A percentile compares a stretch with the other conserved stretches of the same genome.
phyloP scores from a whole-genome alignment of 176 grass and related monocot genomes.

The Dendrocalamus sinicus region DNA sequence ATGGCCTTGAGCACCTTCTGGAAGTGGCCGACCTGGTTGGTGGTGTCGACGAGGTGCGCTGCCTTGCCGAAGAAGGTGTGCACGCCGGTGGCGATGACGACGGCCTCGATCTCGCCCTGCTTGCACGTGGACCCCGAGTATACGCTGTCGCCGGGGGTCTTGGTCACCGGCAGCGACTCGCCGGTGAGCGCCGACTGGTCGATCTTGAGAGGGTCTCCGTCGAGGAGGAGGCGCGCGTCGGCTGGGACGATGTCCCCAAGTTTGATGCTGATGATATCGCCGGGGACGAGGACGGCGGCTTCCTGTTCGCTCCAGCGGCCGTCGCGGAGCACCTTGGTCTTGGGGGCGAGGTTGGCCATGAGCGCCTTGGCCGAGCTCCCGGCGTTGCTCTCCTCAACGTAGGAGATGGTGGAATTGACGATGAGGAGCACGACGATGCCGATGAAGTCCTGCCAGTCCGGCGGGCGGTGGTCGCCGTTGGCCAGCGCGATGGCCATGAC shows the following conservation, averaged over 20 bases:
- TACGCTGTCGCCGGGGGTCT: slow-evolving; percentile 61
- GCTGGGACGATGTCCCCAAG: slow-evolving; percentile 90
- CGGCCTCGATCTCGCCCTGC: slow-evolving; percentile 89
- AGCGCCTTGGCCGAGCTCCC: slow-evolving; percentile 88
- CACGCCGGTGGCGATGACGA: slow-evolving; percentile 89
- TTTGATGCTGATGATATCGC: slow-evolving; percentile 83
- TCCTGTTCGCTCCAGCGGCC: slow-evolving; percentile 75
- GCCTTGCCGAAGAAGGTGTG: slow-evolving; percentile 99
- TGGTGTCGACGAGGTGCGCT: slow-evolving; percentile 91
- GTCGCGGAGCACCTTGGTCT: slow-evolving; percentile 84
- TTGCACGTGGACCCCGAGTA: slow-evolving; percentile 97
- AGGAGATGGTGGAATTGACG: slow-evolving; percentile 86
- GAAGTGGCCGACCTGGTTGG: slow-evolving; percentile 93
- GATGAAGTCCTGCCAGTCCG: slow-evolving; percentile 98
- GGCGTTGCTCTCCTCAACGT: slow-evolving; percentile 81
- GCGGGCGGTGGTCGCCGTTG: slow-evolving; percentile 69
- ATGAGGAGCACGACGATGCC: slow-evolving; percentile 78
- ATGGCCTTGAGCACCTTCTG: slow-evolving; percentile 88
- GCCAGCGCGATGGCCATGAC: slow-evolving; percentile 86
- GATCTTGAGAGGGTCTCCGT: slow-evolving; percentile 84
- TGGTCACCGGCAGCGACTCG: slow-evolving; percentile 84
- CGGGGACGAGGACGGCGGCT: slow-evolving; percentile 76
- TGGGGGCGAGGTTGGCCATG: slow-evolving; percentile 91
- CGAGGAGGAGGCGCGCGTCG: slow-evolving; percentile 81
- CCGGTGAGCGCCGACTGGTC: slow-evolving; percentile 95